Evolutionary conservation across 176 grass and related monocot genomes (phyloP).

Genomic region (Carex pumila): DNA sequence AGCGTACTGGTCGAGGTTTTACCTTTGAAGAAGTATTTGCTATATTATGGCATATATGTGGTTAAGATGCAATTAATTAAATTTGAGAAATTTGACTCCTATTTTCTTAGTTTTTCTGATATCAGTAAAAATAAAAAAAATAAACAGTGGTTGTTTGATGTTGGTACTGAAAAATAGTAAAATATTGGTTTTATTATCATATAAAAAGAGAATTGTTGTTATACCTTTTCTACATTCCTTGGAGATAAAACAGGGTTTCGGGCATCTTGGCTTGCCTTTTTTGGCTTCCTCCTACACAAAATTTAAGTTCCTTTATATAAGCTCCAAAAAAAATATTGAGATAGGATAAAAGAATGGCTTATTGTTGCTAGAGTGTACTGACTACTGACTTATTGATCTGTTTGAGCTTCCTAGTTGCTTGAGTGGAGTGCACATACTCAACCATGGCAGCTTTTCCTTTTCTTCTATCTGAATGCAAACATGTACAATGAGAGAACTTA

Average conservation of each 20-base stretch:
- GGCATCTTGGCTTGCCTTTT: neutral
- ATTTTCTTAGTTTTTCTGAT: neutral
- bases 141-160: neutral
- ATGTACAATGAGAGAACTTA: neutral
- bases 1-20: neutral
- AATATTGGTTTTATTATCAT: neutral
- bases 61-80: neutral
- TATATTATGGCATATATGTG: neutral
- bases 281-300: neutral
- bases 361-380: neutral
- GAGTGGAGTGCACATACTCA: neutral
- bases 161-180: neutral
- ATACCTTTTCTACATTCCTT: neutral
- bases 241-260: neutral
- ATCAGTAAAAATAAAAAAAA: neutral
- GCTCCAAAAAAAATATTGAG: neutral
- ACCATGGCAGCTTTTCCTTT: neutral
- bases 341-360: neutral
- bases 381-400: neutral
- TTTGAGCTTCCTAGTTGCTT: neutral
- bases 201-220: neutral
- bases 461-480: slow-evolving; percentile 7
- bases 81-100: neutral
- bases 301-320: neutral
- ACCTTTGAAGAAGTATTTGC: neutral